Conservation (phyloP, 1,139 yeast genomes). For the Saccharomyces hybrid region DNA sequence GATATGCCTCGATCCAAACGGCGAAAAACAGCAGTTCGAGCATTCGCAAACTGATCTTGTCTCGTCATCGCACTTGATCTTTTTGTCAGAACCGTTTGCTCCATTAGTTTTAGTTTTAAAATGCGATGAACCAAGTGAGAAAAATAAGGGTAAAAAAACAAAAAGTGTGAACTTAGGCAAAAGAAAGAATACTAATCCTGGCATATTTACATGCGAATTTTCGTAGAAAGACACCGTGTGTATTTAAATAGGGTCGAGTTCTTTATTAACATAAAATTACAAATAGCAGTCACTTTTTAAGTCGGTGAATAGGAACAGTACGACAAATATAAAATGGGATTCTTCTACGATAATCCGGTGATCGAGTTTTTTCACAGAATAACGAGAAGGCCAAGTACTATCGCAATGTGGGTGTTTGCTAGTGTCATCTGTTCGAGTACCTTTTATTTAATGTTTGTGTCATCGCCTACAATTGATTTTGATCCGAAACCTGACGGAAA, state of each 20-base stretch:
- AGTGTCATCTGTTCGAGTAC: constrained; percentile 26
- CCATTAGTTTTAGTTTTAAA: neutral
- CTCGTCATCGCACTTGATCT: too few relatives aligned
- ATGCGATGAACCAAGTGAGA: neutral
- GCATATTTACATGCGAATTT: neutral
- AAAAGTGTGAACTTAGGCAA: neutral
- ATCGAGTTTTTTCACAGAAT: constrained; percentile 23
- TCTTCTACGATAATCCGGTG: constrained; percentile 25
- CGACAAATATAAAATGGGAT: constrained; percentile 17
- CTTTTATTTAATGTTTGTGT: constrained; percentile 15
- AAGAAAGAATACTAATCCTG: neutral
- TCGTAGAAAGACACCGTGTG: too few relatives aligned
- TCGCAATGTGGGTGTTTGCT: constrained; percentile 31
- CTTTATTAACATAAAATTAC: neutral
- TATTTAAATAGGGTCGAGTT: neutral
- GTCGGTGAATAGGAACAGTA: too few relatives aligned
- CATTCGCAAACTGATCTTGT: too few relatives aligned
- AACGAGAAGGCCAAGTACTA: constrained; percentile 21
- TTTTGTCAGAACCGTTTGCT: neutral
- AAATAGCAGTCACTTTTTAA: neutral
- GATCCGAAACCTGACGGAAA: neutral
- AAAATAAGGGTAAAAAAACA: neutral
- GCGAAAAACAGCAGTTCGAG: too few relatives aligned
- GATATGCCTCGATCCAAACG: neutral
- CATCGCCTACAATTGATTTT: constrained; percentile 5